Evolutionary conservation across 1,284 basidiomycete genomes (phyloP).

Genomic region (Mixia osmundae): DNA sequence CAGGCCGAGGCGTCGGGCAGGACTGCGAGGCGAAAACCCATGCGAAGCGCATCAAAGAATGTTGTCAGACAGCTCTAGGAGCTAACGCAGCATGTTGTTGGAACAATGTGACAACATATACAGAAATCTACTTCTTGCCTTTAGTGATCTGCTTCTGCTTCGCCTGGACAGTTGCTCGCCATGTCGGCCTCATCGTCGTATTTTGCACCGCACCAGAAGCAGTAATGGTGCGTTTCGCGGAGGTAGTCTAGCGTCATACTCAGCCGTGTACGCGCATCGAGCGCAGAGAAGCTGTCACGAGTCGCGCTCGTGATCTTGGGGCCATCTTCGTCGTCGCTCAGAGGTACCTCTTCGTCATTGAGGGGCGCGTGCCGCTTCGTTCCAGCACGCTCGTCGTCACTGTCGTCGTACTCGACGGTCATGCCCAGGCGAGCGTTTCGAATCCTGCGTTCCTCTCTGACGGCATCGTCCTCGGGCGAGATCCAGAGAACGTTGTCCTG

Average conservation of each 20-base stretch:
- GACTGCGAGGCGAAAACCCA: no score
- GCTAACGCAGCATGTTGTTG: no score
- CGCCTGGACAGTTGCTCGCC: conserved; percentile 42
- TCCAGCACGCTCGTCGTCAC: conserved; percentile 7
- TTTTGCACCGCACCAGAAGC: conserved; percentile 64
- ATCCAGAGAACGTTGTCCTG: conserved; percentile 12
- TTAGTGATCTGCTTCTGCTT: conserved; percentile 43
- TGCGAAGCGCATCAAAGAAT: no score
- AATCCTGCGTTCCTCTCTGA: conserved; percentile 4
- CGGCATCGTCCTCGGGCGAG: conserved; percentile 12
- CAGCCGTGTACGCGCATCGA: conserved; percentile 42
- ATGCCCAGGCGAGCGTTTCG: conserved; percentile 7
- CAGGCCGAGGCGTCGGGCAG: no score
- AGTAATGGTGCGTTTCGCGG: conserved; percentile 37
- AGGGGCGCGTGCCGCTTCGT: conserved; percentile 1
- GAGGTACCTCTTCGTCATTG: conserved; percentile 2
- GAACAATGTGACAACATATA: no score
- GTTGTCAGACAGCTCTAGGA: no score
- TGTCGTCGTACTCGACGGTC: conserved; percentile 7
- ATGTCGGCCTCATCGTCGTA: conserved; percentile 41
- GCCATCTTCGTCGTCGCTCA: conserved; percentile 8
- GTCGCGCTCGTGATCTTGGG: neutral
- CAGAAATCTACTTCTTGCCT: conserved; percentile 11
- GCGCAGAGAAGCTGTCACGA: neutral
- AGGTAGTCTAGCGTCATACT: conserved; percentile 43